phyloP scores from a whole-genome alignment of 129 eudicot species.

The Glebionis coronaria region DNA sequence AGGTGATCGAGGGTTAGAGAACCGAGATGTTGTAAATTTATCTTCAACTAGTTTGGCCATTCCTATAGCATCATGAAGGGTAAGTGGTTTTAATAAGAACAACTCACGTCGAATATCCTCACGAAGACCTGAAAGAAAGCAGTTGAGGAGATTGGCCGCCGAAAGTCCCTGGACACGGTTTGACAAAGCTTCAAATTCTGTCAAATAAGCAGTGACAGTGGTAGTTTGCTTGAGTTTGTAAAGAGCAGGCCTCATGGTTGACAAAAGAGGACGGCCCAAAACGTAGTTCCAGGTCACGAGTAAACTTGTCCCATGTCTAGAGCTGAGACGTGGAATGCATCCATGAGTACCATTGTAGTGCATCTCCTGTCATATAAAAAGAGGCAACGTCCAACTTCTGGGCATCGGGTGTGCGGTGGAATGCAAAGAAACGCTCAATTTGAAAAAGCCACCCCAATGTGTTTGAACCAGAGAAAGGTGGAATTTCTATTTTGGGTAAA shows the following conservation, averaged over 20 bases:
- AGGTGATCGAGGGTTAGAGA: too few species aligned
- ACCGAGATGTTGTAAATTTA: background rate
- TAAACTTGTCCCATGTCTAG: background rate
- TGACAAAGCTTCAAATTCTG: too few species aligned
- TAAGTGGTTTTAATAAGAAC: too few species aligned
- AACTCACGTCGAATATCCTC: background rate
- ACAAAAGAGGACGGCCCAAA: background rate
- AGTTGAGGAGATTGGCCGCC: background rate
- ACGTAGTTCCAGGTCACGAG: background rate
- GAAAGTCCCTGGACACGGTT: background rate
- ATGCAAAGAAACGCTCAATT: too few species aligned
- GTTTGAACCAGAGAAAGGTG: background rate
- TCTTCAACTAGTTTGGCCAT: background rate
- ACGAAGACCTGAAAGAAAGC: background rate
- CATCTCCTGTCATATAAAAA: too few species aligned
- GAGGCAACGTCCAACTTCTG: too few species aligned
- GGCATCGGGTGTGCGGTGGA: too few species aligned
- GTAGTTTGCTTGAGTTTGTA: too few species aligned
- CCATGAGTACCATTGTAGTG: too few species aligned
- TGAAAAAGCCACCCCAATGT: background rate
- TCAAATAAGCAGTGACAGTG: too few species aligned
- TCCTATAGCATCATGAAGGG: too few species aligned
- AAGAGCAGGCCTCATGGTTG: background rate
- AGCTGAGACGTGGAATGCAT: too few species aligned
- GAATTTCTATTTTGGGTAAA: background rate